A percentile compares a stretch with the other conserved stretches of the same genome.
Conservation (phyloP, 2,329 filamentous ascomycete species). For the Colletotrichum destructivum region DNA sequence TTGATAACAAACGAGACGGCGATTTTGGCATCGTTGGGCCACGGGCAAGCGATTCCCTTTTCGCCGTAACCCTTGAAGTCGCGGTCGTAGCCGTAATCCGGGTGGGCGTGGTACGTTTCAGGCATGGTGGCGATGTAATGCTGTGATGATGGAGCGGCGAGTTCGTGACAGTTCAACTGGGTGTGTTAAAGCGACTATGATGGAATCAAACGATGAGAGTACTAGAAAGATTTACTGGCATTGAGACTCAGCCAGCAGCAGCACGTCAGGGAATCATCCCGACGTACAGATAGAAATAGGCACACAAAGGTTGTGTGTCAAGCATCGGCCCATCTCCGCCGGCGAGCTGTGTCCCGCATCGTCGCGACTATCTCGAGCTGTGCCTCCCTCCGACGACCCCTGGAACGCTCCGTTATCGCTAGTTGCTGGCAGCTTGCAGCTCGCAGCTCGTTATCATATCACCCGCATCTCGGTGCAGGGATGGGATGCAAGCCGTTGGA, state of each 20-base stretch:
- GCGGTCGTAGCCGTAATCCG: conserved; percentile 50
- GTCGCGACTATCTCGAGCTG: conserved; percentile 13
- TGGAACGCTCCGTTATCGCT: neutral
- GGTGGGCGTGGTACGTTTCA: conserved; percentile 48
- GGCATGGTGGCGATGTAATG: conserved; percentile 43
- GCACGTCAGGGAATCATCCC: neutral
- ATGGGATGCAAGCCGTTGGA: neutral
- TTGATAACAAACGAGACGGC: conserved; percentile 62
- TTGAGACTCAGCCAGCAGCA: too few species aligned
- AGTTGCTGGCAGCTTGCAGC: conserved; percentile 11
- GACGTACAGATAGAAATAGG: conserved; percentile 29
- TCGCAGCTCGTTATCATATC: conserved; percentile 16
- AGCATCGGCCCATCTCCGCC: conserved; percentile 24
- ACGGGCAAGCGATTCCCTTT: conserved; percentile 52
- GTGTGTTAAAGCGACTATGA: neutral
- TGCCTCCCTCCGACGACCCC: neutral
- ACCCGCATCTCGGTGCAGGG: conserved; percentile 3
- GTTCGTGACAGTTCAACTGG: too few species aligned
- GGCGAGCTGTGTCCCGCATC: neutral
- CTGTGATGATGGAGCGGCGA: too few species aligned
- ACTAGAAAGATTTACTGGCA: neutral
- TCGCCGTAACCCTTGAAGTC: conserved; percentile 59
- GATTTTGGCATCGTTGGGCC: conserved; percentile 60
- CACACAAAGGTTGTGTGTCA: too few species aligned
- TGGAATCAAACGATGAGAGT: too few species aligned